Percentiles rank a stretch among this genome's conserved stretches.
Evolutionary conservation across 148 eudicot species (phyloP).

Genomic region (Cornus kousa): DNA sequence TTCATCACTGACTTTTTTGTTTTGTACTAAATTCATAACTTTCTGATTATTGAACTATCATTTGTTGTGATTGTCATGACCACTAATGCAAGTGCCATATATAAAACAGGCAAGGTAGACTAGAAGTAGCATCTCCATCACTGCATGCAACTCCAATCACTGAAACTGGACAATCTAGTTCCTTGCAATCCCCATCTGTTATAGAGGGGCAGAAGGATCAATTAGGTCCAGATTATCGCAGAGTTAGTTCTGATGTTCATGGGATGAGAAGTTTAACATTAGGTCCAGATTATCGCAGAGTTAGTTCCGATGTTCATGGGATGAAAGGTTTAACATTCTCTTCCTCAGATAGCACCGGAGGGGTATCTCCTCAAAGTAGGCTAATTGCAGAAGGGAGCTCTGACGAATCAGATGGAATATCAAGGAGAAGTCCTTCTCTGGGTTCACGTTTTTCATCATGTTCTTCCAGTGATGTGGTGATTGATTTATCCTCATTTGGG

Average conservation of each 20-base stretch:
- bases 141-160: conserved; percentile 26
- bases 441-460: conserved; percentile 33
- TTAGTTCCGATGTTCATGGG: conserved; percentile 20
- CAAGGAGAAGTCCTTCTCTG: conserved; percentile 27
- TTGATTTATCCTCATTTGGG: conserved; percentile 17
- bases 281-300: conserved; percentile 16
- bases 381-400: conserved; percentile 21
- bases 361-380: conserved; percentile 25
- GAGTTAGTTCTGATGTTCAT: conserved; percentile 25
- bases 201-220: conserved; percentile 19
- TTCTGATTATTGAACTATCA: background rate
- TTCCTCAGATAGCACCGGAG: conserved; percentile 11
- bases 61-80: background rate
- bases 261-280: conserved; percentile 10
- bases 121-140: conserved; percentile 20
- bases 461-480: conserved; percentile 28
- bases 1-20: too few species aligned
- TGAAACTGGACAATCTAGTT: conserved; percentile 24
- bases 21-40: background rate
- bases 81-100: conserved; percentile 7
- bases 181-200: conserved; percentile 32
- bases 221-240: conserved; percentile 11
- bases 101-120: conserved; percentile 31
- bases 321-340: conserved; percentile 11
- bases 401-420: conserved; percentile 18